phyloP scores from a whole-genome alignment of 495 filamentous ascomycete genomes.

The Collariella sp. region DNA sequence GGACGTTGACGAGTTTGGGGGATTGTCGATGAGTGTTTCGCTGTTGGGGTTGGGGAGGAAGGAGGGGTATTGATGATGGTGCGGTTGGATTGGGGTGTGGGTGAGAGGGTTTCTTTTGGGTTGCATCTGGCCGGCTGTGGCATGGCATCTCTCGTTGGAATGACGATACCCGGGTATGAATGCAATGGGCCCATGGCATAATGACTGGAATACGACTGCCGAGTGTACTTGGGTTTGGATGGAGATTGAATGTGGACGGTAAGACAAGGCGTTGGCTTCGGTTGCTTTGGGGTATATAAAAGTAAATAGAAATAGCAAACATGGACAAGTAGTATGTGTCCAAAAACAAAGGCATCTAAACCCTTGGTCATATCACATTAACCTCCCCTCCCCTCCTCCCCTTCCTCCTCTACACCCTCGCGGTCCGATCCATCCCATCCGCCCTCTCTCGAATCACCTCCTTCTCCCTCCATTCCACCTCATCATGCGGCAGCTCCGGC shows the following conservation, averaged over 20 bases:
- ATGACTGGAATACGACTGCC: neutral
- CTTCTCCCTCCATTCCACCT: slow-evolving; percentile 37
- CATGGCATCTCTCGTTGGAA: neutral
- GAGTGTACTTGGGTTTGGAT: neutral
- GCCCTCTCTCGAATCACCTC: slow-evolving; percentile 1
- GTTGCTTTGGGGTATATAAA: no score
- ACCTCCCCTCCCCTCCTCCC: no score
- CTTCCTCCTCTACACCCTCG: neutral
- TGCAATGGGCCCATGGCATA: neutral
- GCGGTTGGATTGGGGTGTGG: neutral
- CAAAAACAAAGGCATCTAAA: no score
- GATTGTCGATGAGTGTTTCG: slow-evolving; percentile 3
- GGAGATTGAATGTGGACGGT: neutral
- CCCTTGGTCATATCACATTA: no score
- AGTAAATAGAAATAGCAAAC: no score
- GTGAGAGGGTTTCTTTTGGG: neutral
- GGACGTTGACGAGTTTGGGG: slow-evolving; percentile 5
- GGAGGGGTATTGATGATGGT: neutral
- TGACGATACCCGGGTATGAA: neutral
- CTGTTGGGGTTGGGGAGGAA: neutral
- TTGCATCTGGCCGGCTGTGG: neutral
- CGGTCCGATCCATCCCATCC: neutral
- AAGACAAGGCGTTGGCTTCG: no score
- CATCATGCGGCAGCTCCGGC: slow-evolving; percentile 57
- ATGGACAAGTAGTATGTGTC: no score